Conservation (phyloP, 768 basidiomycete species). For the Rhodosporidiobolus odoratus region DNA sequence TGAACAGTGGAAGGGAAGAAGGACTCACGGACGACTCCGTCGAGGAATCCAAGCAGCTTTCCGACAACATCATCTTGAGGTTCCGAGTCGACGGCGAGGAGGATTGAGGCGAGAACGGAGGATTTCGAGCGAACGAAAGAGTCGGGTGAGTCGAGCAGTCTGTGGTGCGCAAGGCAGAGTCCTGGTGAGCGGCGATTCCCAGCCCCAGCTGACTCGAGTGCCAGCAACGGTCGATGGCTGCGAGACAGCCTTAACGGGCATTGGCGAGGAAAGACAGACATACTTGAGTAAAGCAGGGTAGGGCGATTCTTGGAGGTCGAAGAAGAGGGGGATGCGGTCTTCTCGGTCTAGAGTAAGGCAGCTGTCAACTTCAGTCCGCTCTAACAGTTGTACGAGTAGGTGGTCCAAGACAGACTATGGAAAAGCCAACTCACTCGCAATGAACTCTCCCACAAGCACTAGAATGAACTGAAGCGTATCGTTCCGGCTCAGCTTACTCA, state of each 20-base stretch:
- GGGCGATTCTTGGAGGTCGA: constrained; percentile 67
- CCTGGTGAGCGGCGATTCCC: too few relatives aligned
- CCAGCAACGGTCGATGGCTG: too few relatives aligned
- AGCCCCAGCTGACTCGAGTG: too few relatives aligned
- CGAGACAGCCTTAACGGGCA: too few relatives aligned
- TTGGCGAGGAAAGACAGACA: constrained; percentile 6
- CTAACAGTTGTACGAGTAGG: too few relatives aligned
- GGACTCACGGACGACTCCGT: constrained; percentile 51
- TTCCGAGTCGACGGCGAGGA: constrained; percentile 59
- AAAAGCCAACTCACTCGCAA: constrained; percentile 56
- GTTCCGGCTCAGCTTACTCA: constrained; percentile 76
- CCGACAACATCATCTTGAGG: constrained; percentile 52
- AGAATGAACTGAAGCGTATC: constrained; percentile 85
- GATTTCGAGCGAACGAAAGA: constrained; percentile 93
- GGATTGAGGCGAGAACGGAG: constrained; percentile 76
- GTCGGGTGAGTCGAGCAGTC: constrained; percentile 76
- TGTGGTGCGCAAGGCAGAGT: constrained; percentile 47
- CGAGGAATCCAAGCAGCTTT: constrained; percentile 58
- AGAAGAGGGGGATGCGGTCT: constrained; percentile 72
- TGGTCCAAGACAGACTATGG: background rate
- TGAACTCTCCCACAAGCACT: constrained; percentile 80
- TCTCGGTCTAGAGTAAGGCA: constrained; percentile 63
- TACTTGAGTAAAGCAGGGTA: constrained; percentile 73
- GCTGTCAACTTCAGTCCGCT: too few relatives aligned
- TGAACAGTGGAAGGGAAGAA: too few relatives aligned